phyloP scores from a whole-genome alignment of 306 rosid genomes.

The Quercus engelmannii region DNA sequence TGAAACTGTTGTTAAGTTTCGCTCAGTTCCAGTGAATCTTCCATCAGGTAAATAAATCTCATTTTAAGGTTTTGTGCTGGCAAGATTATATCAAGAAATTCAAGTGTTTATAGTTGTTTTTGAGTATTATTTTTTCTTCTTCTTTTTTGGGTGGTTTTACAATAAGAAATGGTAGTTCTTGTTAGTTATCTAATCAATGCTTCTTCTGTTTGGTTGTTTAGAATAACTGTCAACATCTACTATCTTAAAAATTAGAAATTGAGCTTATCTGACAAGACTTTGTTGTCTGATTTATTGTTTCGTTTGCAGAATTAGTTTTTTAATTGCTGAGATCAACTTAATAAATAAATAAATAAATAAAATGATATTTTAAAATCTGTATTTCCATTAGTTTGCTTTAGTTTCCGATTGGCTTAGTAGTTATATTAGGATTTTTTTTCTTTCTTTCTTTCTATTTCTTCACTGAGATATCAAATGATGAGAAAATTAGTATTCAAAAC shows the following conservation, averaged over 20 bases:
- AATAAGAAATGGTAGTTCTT: background rate
- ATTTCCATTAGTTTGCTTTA: background rate
- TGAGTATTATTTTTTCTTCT: conserved; percentile 17
- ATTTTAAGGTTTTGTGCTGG: background rate
- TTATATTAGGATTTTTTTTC: background rate
- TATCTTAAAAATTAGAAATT: background rate
- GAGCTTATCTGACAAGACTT: background rate
- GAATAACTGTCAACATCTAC: conserved; percentile 8
- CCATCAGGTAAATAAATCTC: background rate
- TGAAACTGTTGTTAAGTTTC: background rate
- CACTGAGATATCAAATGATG: background rate
- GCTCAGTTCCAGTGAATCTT: background rate
- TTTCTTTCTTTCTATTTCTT: background rate
- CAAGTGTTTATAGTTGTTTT: conserved; percentile 12
- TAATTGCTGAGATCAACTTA: background rate
- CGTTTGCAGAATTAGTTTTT: background rate
- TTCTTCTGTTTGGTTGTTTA: conserved; percentile 9
- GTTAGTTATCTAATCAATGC: background rate
- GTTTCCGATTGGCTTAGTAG: background rate
- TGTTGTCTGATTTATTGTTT: background rate
- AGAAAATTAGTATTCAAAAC: background rate
- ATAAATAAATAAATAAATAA: background rate
- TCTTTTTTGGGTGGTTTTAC: background rate
- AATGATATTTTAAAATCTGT: background rate
- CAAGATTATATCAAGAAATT: background rate